Percentiles rank a stretch among this genome's conserved stretches.
Evolutionary conservation across 495 filamentous ascomycete species (phyloP).

Genomic region (Penicillium ochrochloron): DNA sequence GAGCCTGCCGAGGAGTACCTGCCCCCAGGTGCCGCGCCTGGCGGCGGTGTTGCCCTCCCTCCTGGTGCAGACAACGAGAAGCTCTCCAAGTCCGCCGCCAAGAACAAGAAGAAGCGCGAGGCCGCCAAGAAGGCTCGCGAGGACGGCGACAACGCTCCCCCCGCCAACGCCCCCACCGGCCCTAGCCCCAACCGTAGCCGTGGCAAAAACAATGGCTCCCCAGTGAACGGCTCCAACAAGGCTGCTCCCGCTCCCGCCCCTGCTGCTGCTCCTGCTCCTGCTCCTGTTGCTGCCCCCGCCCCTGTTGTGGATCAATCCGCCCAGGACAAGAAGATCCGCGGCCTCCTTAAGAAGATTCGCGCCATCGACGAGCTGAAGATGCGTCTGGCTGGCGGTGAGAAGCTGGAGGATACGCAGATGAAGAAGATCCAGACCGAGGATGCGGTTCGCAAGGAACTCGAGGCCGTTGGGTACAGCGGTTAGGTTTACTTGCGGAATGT

Average conservation of each 20-base stretch:
- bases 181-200: constrained; percentile 43
- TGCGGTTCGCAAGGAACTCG: constrained; percentile 78
- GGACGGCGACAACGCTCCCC: constrained; percentile 55
- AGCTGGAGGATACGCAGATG: constrained; percentile 96
- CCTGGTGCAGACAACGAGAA: constrained; percentile 63
- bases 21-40: constrained; percentile 70
- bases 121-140: constrained; percentile 88
- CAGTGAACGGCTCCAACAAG: constrained; percentile 28
- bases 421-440: constrained; percentile 96
- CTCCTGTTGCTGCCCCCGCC: constrained; percentile 30
- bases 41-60: constrained; percentile 67
- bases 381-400: constrained; percentile 90
- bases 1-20: constrained; percentile 63
- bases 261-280: constrained; percentile 14
- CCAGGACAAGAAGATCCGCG: constrained; percentile 87
- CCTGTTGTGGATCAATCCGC: constrained; percentile 41
- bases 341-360: constrained; percentile 92
- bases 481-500: constrained; percentile 15
- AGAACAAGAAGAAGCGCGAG: constrained; percentile 99
- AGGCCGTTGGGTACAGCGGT: constrained; percentile 60
- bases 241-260: constrained; percentile 21
- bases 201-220: constrained; percentile 46
- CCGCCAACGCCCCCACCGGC: constrained; percentile 68
- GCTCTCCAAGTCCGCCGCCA: constrained; percentile 83
- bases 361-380: constrained; percentile 98